These are phyloP conservation scores for Leccinum pachyderme DNA, from an alignment of 1,284 basidiomycete genomes.

Conservation along the genomic window DNA sequence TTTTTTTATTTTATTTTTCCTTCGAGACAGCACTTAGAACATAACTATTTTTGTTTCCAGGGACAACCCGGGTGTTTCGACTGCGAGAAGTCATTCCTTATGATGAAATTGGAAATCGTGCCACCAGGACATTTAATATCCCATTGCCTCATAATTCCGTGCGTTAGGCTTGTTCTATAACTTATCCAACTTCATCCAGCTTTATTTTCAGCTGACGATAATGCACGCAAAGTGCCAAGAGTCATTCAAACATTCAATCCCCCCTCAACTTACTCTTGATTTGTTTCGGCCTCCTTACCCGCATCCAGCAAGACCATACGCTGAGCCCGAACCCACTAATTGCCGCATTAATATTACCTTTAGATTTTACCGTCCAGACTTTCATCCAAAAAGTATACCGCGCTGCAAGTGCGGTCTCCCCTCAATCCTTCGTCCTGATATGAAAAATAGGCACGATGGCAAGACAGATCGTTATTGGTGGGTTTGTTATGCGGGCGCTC, in stretches of 20 bases:
- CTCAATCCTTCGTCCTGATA: constrained; percentile 73
- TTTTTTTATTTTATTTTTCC: constrained; percentile 10
- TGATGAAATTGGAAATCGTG: constrained; percentile 51
- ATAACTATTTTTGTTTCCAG: constrained; percentile 36
- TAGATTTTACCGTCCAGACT: constrained; percentile 86
- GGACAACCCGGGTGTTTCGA: constrained; percentile 72
- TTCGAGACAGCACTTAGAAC: not conserved
- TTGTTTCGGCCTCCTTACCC: constrained; percentile 67
- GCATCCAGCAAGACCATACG: constrained; percentile 33
- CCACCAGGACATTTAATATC: constrained; percentile 79
- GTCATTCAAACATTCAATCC: constrained; percentile 81
- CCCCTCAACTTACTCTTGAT: constrained; percentile 75
- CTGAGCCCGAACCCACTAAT: constrained; percentile 50
- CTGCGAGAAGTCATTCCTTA: constrained; percentile 71
- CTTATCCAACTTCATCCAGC: not conserved
- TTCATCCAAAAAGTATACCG: constrained; percentile 64
- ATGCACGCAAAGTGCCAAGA: constrained; percentile 95
- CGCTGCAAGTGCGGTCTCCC: constrained; percentile 81
- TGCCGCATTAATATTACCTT: constrained; percentile 89
- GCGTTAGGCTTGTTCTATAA: constrained; percentile 21
- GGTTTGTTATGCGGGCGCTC: constrained; percentile 79
- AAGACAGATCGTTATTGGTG: constrained; percentile 75
- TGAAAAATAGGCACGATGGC: constrained; percentile 61
- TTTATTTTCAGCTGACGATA: constrained; percentile 60
- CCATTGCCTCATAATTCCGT: constrained; percentile 84